Percentiles rank a stretch among this genome's conserved stretches.
Evolutionary conservation across 495 filamentous ascomycete genomes (phyloP).

Genomic region (Aspergillus cavernicola): DNA sequence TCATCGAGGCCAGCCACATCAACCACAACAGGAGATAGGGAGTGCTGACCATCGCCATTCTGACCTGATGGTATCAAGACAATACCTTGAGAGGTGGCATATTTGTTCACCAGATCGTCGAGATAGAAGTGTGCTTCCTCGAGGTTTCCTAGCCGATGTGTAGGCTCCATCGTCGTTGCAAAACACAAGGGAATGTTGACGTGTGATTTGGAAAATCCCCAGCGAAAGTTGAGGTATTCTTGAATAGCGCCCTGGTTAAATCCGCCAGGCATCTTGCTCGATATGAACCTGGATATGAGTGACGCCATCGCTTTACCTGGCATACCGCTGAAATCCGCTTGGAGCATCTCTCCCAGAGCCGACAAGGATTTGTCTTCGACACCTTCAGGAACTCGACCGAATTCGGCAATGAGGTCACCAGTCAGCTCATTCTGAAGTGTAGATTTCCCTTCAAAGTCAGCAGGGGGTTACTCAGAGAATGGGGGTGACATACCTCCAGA

Average conservation of each 20-base stretch:
- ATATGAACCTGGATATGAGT: constrained; percentile 87
- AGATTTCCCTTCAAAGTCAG: constrained; percentile 68
- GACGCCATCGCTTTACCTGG: constrained; percentile 93
- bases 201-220: constrained; percentile 89
- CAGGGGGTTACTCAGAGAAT: neutral
- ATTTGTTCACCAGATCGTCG: constrained; percentile 80
- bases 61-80: constrained; percentile 53
- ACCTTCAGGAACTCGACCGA: constrained; percentile 95
- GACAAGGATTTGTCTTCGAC: constrained; percentile 94
- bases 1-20: constrained; percentile 91
- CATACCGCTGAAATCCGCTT: constrained; percentile 91
- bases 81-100: constrained; percentile 77
- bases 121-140: constrained; percentile 85
- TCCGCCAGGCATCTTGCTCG: constrained; percentile 97
- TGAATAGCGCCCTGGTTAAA: constrained; percentile 93
- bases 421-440: constrained; percentile 94
- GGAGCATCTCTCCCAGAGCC: constrained; percentile 87
- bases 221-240: constrained; percentile 88
- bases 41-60: neutral
- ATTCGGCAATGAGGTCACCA: constrained; percentile 93
- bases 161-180: constrained; percentile 86
- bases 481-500: constrained; percentile 16
- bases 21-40: constrained; percentile 63
- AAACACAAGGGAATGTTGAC: constrained; percentile 54
- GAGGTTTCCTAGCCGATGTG: constrained; percentile 75